phyloP scores from a whole-genome alignment of 805 yeast species.

The Wickerhamomyces tratensis region DNA sequence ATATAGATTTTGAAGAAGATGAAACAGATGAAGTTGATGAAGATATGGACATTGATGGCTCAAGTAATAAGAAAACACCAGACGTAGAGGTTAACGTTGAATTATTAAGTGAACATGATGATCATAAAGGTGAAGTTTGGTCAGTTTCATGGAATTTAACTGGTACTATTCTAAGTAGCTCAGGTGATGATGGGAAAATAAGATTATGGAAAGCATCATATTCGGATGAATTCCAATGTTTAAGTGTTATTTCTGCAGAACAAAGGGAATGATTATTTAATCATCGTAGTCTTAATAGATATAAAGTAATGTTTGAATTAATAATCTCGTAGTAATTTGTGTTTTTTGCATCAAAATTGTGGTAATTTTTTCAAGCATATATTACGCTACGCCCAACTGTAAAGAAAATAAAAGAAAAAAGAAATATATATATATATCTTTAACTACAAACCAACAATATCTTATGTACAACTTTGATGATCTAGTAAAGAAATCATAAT shows the following conservation, averaged over 20 bases:
- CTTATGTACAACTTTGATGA: too few species aligned
- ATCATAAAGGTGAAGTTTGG: conserved; percentile 90
- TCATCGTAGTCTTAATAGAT: too few species aligned
- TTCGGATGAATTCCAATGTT: conserved; percentile 79
- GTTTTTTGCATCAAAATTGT: too few species aligned
- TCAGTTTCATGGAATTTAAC: conserved; percentile 91
- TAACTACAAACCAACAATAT: too few species aligned
- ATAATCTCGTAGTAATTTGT: too few species aligned
- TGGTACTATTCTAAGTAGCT: conserved; percentile 84
- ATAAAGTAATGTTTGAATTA: too few species aligned
- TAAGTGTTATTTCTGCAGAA: conserved; percentile 73
- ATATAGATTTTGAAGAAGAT: conserved; percentile 9
- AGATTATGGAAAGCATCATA: conserved; percentile 88
- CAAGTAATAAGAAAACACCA: conserved; percentile 1
- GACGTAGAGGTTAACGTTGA: conserved; percentile 34
- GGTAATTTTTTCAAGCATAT: too few species aligned
- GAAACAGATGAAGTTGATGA: conserved; percentile 9
- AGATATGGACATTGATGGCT: conserved; percentile 16
- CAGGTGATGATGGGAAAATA: conserved; percentile 93
- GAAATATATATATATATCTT: too few species aligned
- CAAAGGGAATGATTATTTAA: conserved; percentile 8
- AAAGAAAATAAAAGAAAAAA: too few species aligned
- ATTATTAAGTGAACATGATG: conserved; percentile 56
- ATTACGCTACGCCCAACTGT: too few species aligned
- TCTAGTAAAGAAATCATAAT: too few species aligned